Base-by-base conservation (phyloP, 2,329 filamentous ascomycete genomes). In the Cercospora citrullina region DNA sequence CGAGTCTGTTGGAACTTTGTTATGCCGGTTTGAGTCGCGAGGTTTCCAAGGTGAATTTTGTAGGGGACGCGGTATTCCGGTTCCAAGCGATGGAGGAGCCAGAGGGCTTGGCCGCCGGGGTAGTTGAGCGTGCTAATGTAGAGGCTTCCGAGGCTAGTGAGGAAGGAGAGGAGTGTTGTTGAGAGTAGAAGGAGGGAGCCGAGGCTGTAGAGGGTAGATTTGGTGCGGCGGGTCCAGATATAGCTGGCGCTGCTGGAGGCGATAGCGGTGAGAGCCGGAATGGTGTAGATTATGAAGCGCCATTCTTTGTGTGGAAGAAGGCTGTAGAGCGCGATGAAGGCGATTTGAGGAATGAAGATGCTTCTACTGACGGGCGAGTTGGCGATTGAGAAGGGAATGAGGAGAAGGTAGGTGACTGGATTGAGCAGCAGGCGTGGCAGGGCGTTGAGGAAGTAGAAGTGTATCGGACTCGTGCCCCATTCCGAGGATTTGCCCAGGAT, bases 221-320 rank as follows among this genome's bases (percentile, higher is more conserved):
- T 94, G 5, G 82, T 75, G n/a, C 87, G 83, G 48, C 90, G 89
- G 1, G 73, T 78, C 77, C 77, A 79, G 71, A 96, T 81, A 79
- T 88, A 90, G 65, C 88, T 86, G 14, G 93, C 92, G 21, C 89
- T 90, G 4, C 92, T 84, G 3, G 92, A 89, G 0, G 93, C 90
- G 2, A 90, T 87, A 10, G 90, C 90, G 0, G 94, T 97, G 31
- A 98, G 82, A 0, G 90, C 85, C 0, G 95, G 95, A 26, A 96
- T 85, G 63, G 88, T 85, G 80, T 98, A 98, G 75, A 98, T 89
- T 73, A 99, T 90, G 83, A 99, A 99, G 18, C 95, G 91, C 78
- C 93, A 91, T 81, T 99, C 95, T 78, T 99, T 99, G 82, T 99
- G 95, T 0, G 94, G 94, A 69, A 97, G 91, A 61, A 93, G 74